phyloP scores from a whole-genome alignment of 2,329 filamentous ascomycete genomes.

The Iodosphaeria phyllophila region DNA sequence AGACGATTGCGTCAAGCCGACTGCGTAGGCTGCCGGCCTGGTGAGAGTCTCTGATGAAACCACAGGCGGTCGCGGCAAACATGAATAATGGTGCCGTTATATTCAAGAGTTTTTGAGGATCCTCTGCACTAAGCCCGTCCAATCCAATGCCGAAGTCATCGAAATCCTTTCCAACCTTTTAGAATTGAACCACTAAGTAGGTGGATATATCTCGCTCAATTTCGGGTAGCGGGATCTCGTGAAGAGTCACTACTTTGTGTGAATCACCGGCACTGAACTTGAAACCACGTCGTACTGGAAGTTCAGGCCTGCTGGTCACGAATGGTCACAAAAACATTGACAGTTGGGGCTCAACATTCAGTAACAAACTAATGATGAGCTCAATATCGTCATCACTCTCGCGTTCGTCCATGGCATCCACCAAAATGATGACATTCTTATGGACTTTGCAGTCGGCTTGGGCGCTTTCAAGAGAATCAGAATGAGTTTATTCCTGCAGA shows the following conservation, averaged over 20 bases:
- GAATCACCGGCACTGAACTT: slow-evolving; percentile 4
- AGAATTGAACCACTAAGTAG: slow-evolving; percentile 12
- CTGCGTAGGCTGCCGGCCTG: too few species aligned
- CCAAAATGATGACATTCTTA: slow-evolving; percentile 8
- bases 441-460: not conserved
- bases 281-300: slow-evolving; percentile 17
- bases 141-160: slow-evolving; percentile 4
- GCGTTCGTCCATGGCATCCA: slow-evolving; percentile 17
- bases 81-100: slow-evolving; percentile 17
- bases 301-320: slow-evolving; percentile 21
- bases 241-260: slow-evolving; percentile 13
- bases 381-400: slow-evolving; percentile 10
- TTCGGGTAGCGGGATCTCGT: slow-evolving; percentile 12
- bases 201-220: slow-evolving; percentile 16
- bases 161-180: slow-evolving; percentile 8
- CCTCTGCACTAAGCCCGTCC: slow-evolving; percentile 8
- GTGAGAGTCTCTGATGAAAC: slow-evolving; percentile 8
- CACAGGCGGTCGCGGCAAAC: slow-evolving; percentile 14
- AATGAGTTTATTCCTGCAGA: slow-evolving; percentile 18
- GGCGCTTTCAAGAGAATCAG: slow-evolving; percentile 12
- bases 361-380: slow-evolving; percentile 11
- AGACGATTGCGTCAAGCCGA: too few species aligned
- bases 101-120: too few species aligned
- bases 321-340: slow-evolving; percentile 10
- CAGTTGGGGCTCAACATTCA: slow-evolving; percentile 3